Conservation (phyloP, 805 yeast genomes). For the Pichia eremophila region DNA sequence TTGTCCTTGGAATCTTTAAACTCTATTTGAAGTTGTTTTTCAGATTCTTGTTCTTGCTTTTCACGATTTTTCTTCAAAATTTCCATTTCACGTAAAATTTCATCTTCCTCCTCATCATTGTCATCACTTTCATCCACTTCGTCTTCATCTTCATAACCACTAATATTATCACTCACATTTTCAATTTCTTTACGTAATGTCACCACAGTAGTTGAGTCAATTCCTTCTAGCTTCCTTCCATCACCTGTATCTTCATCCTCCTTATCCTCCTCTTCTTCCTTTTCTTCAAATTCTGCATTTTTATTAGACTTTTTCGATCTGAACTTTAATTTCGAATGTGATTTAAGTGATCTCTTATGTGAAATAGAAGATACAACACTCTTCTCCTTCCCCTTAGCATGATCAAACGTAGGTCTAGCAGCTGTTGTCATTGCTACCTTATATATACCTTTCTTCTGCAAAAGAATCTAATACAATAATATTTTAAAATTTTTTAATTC, state of each 20-base stretch:
- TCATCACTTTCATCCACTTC: slow-evolving; percentile 25
- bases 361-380: slow-evolving; percentile 31
- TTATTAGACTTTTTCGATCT: slow-evolving; percentile 22
- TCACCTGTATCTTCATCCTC: slow-evolving; percentile 35
- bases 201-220: neutral
- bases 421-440: slow-evolving; percentile 45
- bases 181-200: slow-evolving; percentile 6
- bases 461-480: too few relatives aligned
- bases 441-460: too few relatives aligned
- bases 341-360: slow-evolving; percentile 2
- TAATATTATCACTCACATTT: slow-evolving; percentile 19
- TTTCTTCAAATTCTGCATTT: slow-evolving; percentile 29
- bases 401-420: slow-evolving; percentile 60
- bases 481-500: too few relatives aligned
- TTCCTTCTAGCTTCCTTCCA: slow-evolving; percentile 1
- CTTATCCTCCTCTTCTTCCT: slow-evolving; percentile 40
- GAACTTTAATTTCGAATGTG: slow-evolving; percentile 41
- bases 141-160: slow-evolving; percentile 2
- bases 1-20: too few relatives aligned
- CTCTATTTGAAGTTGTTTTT: slow-evolving; percentile 1
- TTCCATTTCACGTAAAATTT: slow-evolving; percentile 31
- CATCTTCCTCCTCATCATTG: slow-evolving; percentile 48
- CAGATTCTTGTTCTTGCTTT: slow-evolving; percentile 17
- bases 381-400: slow-evolving; percentile 46
- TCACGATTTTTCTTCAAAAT: slow-evolving; percentile 30